These are phyloP conservation scores for Microsporum ferrugineum DNA, from an alignment of 2,329 filamentous ascomycete genomes.

Conservation along the genomic window DNA sequence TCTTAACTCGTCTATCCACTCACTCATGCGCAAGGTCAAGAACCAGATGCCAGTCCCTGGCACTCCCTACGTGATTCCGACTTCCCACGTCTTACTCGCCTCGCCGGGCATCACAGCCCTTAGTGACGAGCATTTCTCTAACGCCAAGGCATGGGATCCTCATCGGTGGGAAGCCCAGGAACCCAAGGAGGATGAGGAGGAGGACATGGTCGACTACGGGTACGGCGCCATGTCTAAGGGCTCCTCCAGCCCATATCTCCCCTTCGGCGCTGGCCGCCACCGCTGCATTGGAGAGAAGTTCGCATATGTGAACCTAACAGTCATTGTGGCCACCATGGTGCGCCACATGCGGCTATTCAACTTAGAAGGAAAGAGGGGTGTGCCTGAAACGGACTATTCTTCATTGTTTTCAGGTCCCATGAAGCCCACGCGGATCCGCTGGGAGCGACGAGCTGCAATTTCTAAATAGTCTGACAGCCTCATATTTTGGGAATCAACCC, in stretches of 20 bases:
- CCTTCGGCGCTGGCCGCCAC: conserved; percentile 62
- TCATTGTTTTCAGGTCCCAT: conserved; percentile 3
- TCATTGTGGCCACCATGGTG: conserved; percentile 53
- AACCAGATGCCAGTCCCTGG: conserved; percentile 47
- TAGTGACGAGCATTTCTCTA: conserved; percentile 50
- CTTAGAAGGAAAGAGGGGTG: conserved; percentile 42
- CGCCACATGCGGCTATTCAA: conserved; percentile 51
- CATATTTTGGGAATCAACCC: too few relatives aligned
- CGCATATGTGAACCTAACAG: conserved; percentile 56
- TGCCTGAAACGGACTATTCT: conserved; percentile 56
- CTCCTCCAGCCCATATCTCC: conserved; percentile 52
- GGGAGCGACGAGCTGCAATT: conserved; percentile 44
- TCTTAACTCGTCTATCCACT: conserved; percentile 60
- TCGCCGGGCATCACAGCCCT: conserved; percentile 53
- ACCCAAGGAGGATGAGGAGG: conserved; percentile 34
- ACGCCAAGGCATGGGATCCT: conserved; percentile 50
- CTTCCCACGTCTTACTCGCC: conserved; percentile 65
- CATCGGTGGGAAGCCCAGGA: conserved; percentile 42
- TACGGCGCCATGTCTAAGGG: conserved; percentile 52
- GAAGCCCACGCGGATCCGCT: conserved; percentile 4
- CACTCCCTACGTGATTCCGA: conserved; percentile 59
- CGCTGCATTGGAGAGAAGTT: conserved; percentile 68
- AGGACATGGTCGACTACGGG: conserved; percentile 49
- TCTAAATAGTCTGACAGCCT: not conserved
- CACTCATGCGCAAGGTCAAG: conserved; percentile 61